Base-by-base conservation (phyloP, 345 rosid species). In the Adansonia digitata region DNA sequence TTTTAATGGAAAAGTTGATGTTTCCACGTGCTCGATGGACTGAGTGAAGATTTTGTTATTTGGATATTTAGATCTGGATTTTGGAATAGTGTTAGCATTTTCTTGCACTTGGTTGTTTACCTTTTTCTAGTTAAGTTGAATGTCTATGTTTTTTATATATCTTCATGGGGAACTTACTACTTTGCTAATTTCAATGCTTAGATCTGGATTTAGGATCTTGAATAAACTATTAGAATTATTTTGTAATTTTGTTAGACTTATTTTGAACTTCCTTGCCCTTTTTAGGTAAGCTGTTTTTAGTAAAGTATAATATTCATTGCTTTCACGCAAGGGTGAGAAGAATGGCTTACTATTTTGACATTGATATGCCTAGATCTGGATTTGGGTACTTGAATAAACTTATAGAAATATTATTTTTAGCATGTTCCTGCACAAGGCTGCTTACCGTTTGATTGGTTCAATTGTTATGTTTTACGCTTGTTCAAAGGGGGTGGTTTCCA, bases 291-390 rank as follows among this genome's bases (percentile, higher is more conserved):
- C 24, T 18, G 3, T 22, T 53, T 53, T 3, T 22, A 53, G 60
- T 22, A 8, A 10, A 22, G 60, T 22, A 22, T 4, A 53, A 51
- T 22, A 53, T 53, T 53, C 22, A 22, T 53, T 53, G 39, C n/a
- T 60, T 53, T 53, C 29, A 5, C 29, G 20, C 39, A 14, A 14
- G n/a, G 59, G 1, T 2, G 15, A 15, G 6, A 1, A 60, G 74
- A 18, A 26, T 22, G 17, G 34, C 37, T 56, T 15, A 15, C 7
- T 0, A 35, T 12, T 51, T 29, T 11, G 39, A 43, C 7, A 7
- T 43, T 73, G 2, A 40, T 14, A 26, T 60, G 75, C 53, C 40
- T 27, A 72, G 66, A 72, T 65, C 56, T 51, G 29, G 42, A 52
- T 65, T 17, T 35, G 12, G n/a, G 12, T 35, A n/a, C 45, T 34